Evolutionary conservation across 179 eudicot genomes (phyloP).

Genomic region (Vitellaria paradoxa): DNA sequence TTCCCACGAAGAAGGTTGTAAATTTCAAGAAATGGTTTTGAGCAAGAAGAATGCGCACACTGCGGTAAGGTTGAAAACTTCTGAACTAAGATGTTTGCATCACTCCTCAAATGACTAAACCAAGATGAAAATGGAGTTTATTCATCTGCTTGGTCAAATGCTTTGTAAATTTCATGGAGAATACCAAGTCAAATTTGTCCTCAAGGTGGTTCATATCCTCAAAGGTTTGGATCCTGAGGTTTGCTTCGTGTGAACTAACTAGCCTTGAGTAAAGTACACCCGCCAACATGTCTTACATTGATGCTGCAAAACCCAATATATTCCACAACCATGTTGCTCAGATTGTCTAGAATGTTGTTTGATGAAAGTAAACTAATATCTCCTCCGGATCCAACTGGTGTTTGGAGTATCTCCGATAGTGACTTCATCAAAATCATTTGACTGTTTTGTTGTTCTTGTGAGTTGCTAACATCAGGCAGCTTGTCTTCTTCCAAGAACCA

Average conservation of each 20-base stretch:
- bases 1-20: too few species aligned
- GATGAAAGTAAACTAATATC: conserved; percentile 55
- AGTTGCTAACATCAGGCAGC: conserved; percentile 67
- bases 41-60: too few species aligned
- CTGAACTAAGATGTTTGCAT: too few species aligned
- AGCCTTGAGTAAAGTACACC: conserved; percentile 50
- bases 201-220: conserved; percentile 32
- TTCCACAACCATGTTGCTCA: conserved; percentile 59
- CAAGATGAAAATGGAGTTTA: conserved; percentile 36
- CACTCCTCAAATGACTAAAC: too few species aligned
- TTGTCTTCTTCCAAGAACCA: conserved; percentile 85
- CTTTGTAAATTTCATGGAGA: conserved; percentile 50
- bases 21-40: too few species aligned
- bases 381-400: conserved; percentile 84
- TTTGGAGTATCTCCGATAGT: conserved; percentile 85
- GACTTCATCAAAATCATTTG: conserved; percentile 84
- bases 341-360: conserved; percentile 46
- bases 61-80: too few species aligned
- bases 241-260: conserved; percentile 45
- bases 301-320: conserved; percentile 71
- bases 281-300: conserved; percentile 20
- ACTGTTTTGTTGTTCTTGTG: conserved; percentile 45
- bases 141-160: conserved; percentile 41
- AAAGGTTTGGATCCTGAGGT: conserved; percentile 48
- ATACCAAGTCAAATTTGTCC: conserved; percentile 48